These are phyloP conservation scores for Fusarium sp. DNA, from an alignment of 2,329 filamentous ascomycete genomes.

Conservation along the genomic window DNA sequence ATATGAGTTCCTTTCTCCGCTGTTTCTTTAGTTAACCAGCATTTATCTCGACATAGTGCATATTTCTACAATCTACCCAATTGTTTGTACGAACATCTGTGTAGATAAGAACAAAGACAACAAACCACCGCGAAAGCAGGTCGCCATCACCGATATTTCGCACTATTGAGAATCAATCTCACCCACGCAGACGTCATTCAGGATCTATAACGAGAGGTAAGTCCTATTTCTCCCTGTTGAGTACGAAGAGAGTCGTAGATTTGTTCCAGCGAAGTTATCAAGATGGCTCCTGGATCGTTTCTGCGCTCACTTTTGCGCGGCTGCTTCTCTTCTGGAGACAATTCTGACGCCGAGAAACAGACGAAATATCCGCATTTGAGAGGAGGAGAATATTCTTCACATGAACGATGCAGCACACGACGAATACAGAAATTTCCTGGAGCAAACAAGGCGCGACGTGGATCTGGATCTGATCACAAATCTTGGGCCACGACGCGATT, in stretches of 20 bases:
- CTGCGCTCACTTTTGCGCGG: conserved; percentile 29
- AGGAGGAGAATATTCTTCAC: background rate
- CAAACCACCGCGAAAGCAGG: conserved; percentile 13
- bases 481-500: conserved; percentile 4
- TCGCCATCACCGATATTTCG: conserved; percentile 5
- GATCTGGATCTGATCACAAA: background rate
- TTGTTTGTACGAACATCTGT: background rate
- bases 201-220: conserved; percentile 12
- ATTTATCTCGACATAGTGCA: background rate
- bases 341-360: conserved; percentile 22
- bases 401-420: background rate
- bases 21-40: background rate
- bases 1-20: background rate
- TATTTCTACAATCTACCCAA: background rate
- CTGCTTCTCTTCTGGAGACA: conserved; percentile 4
- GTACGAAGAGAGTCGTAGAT: conserved; percentile 12
- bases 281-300: conserved; percentile 31
- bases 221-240: background rate
- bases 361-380: background rate
- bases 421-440: background rate
- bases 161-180: background rate
- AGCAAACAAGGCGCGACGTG: background rate
- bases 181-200: background rate
- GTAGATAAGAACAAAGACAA: conserved; percentile 21
- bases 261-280: conserved; percentile 9